phyloP scores from a whole-genome alignment of 345 rosid genomes.

The Camelina hispida region DNA sequence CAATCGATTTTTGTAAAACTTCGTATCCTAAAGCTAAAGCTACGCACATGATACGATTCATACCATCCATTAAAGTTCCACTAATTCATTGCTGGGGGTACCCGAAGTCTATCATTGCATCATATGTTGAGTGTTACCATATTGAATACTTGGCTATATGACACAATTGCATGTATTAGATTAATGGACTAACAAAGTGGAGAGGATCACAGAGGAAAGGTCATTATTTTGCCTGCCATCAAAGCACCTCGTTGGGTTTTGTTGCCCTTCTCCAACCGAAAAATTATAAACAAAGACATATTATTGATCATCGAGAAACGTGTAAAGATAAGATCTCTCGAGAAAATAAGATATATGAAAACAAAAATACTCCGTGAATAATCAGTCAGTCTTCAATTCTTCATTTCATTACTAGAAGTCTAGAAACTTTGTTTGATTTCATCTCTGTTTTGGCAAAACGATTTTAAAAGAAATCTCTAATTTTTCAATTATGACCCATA shows the following conservation, averaged over 20 bases:
- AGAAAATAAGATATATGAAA: not conserved
- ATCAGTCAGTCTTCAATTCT: not conserved
- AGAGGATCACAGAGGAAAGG: conserved; percentile 15
- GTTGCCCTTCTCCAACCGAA: conserved; percentile 29
- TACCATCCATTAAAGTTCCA: conserved; percentile 7
- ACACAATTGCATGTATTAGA: conserved; percentile 6
- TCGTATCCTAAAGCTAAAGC: not conserved
- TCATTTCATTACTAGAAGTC: not conserved
- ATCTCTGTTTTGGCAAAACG: not conserved
- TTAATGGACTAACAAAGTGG: conserved; percentile 33
- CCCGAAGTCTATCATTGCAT: conserved; percentile 20
- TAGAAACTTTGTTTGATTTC: conserved; percentile 12
- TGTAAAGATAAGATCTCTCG: conserved; percentile 36
- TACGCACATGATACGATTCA: not conserved
- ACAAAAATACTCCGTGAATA: not conserved
- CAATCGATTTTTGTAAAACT: not conserved
- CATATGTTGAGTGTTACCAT: not conserved
- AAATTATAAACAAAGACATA: not conserved
- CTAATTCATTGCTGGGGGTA: conserved; percentile 4
- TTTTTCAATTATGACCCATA: not conserved
- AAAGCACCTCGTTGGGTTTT: conserved; percentile 33
- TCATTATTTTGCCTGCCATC: conserved; percentile 47
- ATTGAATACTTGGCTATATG: conserved; percentile 14
- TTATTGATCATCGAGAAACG: conserved; percentile 40
- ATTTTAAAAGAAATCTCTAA: not conserved